Conservation (phyloP, 177 flowering plant species). For the Vitis hybrid region DNA sequence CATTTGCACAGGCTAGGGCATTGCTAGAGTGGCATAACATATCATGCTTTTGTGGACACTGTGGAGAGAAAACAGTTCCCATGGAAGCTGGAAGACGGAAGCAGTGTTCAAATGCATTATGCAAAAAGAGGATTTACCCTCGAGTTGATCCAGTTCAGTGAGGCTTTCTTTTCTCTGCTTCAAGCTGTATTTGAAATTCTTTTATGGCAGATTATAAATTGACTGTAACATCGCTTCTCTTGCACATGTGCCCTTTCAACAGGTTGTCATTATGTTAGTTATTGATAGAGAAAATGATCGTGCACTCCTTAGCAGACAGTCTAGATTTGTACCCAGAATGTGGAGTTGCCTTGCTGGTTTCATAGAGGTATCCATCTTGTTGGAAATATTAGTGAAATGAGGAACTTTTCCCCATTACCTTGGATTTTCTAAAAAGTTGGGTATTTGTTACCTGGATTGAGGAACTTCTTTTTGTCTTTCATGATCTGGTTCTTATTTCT, state of each 20-base stretch:
- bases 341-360: constrained; percentile 99
- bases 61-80: constrained; percentile 69
- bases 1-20: constrained; percentile 70
- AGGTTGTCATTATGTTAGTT: constrained; percentile 98
- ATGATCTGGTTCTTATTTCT: too few species aligned
- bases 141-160: constrained; percentile 87
- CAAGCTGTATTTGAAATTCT: not conserved
- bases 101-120: constrained; percentile 68
- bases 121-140: constrained; percentile 85
- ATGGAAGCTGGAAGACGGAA: constrained; percentile 84
- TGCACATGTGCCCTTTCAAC: constrained; percentile 19
- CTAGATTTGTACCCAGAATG: constrained; percentile 94
- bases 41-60: constrained; percentile 77
- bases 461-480: too few species aligned
- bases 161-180: not conserved
- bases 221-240: not conserved
- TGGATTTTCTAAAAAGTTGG: too few species aligned
- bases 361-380: constrained; percentile 59
- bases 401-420: not conserved
- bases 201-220: not conserved
- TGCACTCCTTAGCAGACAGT: constrained; percentile 73
- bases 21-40: constrained; percentile 84
- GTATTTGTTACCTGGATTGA: too few species aligned
- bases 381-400: not conserved
- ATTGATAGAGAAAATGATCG: constrained; percentile 91